Percentiles rank a stretch among this genome's conserved stretches.
Conservation (phyloP, 441 rosid genomes). For the Croton laevigatus region DNA sequence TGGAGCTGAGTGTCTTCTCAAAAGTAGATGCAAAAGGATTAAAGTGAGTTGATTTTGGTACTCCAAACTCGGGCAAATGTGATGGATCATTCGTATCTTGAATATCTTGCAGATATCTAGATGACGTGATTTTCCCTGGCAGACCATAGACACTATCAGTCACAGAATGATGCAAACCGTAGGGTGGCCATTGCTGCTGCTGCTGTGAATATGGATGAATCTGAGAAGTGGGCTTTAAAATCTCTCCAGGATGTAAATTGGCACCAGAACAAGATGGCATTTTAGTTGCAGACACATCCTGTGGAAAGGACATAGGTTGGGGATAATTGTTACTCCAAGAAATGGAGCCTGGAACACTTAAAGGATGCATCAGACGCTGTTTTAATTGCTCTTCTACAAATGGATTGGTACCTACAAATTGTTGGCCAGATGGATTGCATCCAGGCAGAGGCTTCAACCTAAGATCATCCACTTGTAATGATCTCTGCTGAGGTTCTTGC, state of each 20-base stretch:
- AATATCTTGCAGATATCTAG: conserved; percentile 30
- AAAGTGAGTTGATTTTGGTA: conserved; percentile 34
- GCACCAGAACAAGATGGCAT: conserved; percentile 28
- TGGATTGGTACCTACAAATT: conserved; percentile 23
- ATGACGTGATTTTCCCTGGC: conserved; percentile 30
- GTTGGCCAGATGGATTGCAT: conserved; percentile 26
- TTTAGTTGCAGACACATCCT: conserved; percentile 29
- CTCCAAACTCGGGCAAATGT: conserved; percentile 29
- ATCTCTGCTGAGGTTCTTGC: conserved; percentile 25
- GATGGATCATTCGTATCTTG: conserved; percentile 30
- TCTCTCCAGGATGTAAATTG: conserved; percentile 30
- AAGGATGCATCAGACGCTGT: conserved; percentile 23
- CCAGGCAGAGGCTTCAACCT: conserved; percentile 25
- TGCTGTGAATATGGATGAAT: conserved; percentile 33
- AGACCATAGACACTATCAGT: conserved; percentile 17
- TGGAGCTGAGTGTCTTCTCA: conserved; percentile 46
- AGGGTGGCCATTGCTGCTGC: conserved; percentile 32
- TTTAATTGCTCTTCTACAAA: conserved; percentile 21
- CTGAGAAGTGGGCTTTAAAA: conserved; percentile 36
- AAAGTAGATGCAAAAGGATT: conserved; percentile 48
- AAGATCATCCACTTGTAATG: conserved; percentile 22
- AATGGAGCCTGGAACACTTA: conserved; percentile 23
- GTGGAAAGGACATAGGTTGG: conserved; percentile 20
- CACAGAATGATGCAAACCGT: conserved; percentile 25
- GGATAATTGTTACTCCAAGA: conserved; percentile 25